A percentile compares a stretch with the other conserved stretches of the same genome.
Evolutionary conservation across 2,329 filamentous ascomycete species (phyloP).

Genomic region (Colletotrichum siamense): DNA sequence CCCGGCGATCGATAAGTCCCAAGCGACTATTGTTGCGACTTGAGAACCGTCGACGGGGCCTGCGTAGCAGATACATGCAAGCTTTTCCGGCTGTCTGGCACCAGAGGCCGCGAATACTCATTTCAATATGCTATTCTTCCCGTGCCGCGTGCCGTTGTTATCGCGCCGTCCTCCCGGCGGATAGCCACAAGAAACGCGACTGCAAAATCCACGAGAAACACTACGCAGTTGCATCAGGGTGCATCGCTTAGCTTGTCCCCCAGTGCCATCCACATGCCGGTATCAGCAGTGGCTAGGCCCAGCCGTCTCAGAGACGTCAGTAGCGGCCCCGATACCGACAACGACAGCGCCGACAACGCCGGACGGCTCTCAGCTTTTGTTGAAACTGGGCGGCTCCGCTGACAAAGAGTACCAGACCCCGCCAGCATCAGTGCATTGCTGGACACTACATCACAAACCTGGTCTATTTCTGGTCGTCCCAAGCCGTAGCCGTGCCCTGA

Average conservation of each 20-base stretch:
- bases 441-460: background rate
- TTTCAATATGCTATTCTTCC: background rate
- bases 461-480: constrained; percentile 9
- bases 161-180: background rate
- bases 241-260: background rate
- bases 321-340: background rate
- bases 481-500: background rate
- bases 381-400: background rate
- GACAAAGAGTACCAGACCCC: background rate
- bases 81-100: background rate
- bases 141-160: background rate
- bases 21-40: constrained; percentile 5
- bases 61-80: constrained; percentile 3
- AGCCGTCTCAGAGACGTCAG: background rate
- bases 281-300: background rate
- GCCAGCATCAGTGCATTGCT: background rate
- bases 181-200: background rate
- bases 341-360: background rate
- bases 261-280: background rate
- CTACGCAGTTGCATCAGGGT: background rate
- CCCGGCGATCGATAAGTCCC: constrained; percentile 6
- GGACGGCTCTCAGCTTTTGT: background rate
- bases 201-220: background rate
- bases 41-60: background rate
- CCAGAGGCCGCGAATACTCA: background rate